Conservation (phyloP, 1,284 basidiomycete species). For the Malassezia brasiliensis region DNA sequence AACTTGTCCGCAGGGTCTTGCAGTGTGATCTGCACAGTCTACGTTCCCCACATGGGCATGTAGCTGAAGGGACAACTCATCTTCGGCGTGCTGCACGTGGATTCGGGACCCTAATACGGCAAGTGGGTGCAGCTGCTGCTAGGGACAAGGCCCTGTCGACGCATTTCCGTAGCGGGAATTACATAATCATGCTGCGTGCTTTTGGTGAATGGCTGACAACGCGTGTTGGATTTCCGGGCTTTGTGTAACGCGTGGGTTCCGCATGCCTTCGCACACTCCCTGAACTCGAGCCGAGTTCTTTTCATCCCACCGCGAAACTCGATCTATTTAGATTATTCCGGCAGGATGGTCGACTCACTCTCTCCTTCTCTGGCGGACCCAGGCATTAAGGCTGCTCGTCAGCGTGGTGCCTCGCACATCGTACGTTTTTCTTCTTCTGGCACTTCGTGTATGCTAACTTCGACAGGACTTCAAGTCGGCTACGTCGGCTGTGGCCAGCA, state of each 20-base stretch:
- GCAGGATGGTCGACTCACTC: constrained; percentile 22
- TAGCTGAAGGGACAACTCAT: too few species aligned
- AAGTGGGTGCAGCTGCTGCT: background rate
- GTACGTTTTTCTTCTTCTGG: constrained; percentile 24
- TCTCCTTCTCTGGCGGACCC: constrained; percentile 39
- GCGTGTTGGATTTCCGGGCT: background rate
- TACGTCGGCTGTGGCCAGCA: constrained; percentile 91
- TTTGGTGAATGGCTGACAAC: background rate
- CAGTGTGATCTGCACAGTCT: background rate
- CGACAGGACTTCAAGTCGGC: constrained; percentile 81
- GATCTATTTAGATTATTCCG: background rate
- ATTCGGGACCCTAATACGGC: background rate
- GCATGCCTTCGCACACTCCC: background rate
- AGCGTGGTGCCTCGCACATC: constrained; percentile 44
- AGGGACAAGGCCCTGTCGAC: background rate
- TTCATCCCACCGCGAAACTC: background rate
- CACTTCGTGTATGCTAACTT: background rate
- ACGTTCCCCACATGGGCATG: background rate
- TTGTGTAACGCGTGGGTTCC: background rate
- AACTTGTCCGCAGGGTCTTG: background rate
- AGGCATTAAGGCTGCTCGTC: constrained; percentile 40
- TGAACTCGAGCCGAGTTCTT: background rate
- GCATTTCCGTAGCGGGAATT: background rate
- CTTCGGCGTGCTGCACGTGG: background rate
- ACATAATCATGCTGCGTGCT: background rate